Percentiles rank a stretch among this genome's conserved stretches.
Evolutionary conservation across 331 rosid species (phyloP).

Genomic region (Prunus yedoensis): DNA sequence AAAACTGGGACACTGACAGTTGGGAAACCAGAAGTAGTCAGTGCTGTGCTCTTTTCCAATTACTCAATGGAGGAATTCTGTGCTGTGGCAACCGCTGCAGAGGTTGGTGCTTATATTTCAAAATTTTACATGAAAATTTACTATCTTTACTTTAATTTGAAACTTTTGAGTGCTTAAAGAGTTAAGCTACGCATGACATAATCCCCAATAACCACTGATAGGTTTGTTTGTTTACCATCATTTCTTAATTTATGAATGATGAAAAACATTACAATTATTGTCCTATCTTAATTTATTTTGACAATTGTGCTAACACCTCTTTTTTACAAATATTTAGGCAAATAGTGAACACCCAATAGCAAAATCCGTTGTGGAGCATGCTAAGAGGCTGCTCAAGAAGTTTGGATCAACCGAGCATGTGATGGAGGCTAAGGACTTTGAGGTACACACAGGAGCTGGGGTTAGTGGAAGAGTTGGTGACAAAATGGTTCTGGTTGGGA

Average conservation of each 20-base stretch:
- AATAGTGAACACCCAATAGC: conserved; percentile 92
- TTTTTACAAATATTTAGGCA: conserved; percentile 38
- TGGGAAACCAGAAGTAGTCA: conserved; percentile 78
- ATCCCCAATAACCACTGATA: too few species aligned
- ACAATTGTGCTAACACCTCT: background rate
- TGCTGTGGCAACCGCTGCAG: conserved; percentile 63
- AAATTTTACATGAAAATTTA: conserved; percentile 11
- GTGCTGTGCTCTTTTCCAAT: conserved; percentile 60
- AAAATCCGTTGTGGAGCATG: conserved; percentile 72
- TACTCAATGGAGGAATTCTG: conserved; percentile 77
- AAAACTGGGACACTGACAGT: conserved; percentile 85
- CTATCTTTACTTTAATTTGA: background rate
- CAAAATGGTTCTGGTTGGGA: conserved; percentile 71
- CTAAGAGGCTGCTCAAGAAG: conserved; percentile 60
- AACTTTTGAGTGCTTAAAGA: background rate
- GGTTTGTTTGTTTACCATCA: background rate
- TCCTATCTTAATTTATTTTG: background rate
- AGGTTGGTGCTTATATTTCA: conserved; percentile 47
- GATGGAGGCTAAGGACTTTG: conserved; percentile 65
- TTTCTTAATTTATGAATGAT: background rate
- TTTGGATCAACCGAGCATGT: conserved; percentile 52
- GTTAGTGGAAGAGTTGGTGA: conserved; percentile 81
- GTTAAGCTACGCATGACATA: background rate
- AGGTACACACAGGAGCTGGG: conserved; percentile 84
- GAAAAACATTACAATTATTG: background rate